Conservation (phyloP, 192 early-diverging fungal species). For the Coemansia sp. region DNA sequence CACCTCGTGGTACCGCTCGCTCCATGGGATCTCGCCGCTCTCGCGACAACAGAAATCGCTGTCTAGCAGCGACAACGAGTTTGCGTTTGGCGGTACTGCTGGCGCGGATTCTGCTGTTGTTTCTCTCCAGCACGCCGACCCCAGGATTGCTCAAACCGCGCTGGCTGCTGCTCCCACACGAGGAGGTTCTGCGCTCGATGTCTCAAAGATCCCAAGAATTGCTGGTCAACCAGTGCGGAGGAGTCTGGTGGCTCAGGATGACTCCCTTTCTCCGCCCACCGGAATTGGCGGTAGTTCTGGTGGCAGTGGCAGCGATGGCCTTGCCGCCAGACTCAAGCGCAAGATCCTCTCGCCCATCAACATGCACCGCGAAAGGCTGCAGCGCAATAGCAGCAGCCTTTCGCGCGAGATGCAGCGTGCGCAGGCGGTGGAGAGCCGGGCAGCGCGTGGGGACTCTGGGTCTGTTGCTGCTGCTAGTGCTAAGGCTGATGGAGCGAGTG, state of each 20-base stretch:
- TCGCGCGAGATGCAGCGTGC: slow-evolving; percentile 9
- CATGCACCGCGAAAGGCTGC: slow-evolving; percentile 10
- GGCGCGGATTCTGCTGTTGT: background rate
- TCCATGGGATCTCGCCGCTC: slow-evolving; percentile 50
- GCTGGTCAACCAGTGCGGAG: slow-evolving; percentile 16
- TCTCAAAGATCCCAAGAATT: slow-evolving; percentile 26
- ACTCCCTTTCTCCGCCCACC: no score
- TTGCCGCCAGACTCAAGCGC: slow-evolving; percentile 18
- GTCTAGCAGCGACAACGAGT: slow-evolving; percentile 45
- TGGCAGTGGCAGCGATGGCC: background rate
- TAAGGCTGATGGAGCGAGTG: background rate
- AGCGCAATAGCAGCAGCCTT: slow-evolving; percentile 5
- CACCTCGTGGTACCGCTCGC: slow-evolving; percentile 44
- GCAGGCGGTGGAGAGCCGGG: background rate
- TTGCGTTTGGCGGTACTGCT: slow-evolving; percentile 7
- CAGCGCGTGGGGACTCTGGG: no score
- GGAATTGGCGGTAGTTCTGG: no score
- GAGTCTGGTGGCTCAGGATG: slow-evolving; percentile 1
- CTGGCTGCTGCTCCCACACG: background rate
- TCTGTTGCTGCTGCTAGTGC: background rate
- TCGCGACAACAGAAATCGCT: slow-evolving; percentile 47
- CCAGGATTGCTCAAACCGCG: background rate
- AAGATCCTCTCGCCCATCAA: slow-evolving; percentile 26
- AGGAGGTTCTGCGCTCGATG: background rate
- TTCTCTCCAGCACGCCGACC: no score